A percentile compares a stretch with the other conserved stretches of the same genome.
Evolutionary conservation across 257 asterid genomes (phyloP).

Genomic region (Lycium ferocissimum): DNA sequence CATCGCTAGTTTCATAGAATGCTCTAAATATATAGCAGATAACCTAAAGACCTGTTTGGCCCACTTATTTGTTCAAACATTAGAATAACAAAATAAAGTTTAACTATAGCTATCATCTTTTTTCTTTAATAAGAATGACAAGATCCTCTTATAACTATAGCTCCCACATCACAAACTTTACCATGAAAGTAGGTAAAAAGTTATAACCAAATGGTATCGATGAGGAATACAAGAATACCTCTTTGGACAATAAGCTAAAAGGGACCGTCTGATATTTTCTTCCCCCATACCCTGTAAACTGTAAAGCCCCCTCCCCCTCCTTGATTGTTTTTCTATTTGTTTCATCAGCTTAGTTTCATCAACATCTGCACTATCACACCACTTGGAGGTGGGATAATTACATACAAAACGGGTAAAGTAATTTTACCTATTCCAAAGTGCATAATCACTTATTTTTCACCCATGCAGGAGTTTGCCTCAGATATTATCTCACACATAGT

Average conservation of each 20-base stretch:
- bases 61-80: constrained; percentile 4
- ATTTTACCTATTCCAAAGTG: constrained; percentile 19
- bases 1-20: not conserved
- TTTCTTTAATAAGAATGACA: not conserved
- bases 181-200: not conserved
- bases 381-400: not conserved
- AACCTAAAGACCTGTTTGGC: constrained; percentile 12
- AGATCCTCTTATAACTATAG: not conserved
- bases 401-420: not conserved
- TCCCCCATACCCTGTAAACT: constrained; percentile 13
- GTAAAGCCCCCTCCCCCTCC: not conserved
- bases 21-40: not conserved
- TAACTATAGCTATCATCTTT: not conserved
- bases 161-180: constrained; percentile 3
- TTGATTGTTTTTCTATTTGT: constrained; percentile 16
- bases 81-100: not conserved
- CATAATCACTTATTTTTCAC: not conserved
- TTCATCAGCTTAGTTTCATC: constrained; percentile 10
- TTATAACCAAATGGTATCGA: not conserved
- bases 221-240: not conserved
- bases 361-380: not conserved
- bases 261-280: not conserved
- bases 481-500: constrained; percentile 17
- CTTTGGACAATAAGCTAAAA: not conserved
- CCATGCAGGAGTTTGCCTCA: not conserved